Conservation (phyloP, 352 stramenopile species). For the Pythium phragmitis region DNA sequence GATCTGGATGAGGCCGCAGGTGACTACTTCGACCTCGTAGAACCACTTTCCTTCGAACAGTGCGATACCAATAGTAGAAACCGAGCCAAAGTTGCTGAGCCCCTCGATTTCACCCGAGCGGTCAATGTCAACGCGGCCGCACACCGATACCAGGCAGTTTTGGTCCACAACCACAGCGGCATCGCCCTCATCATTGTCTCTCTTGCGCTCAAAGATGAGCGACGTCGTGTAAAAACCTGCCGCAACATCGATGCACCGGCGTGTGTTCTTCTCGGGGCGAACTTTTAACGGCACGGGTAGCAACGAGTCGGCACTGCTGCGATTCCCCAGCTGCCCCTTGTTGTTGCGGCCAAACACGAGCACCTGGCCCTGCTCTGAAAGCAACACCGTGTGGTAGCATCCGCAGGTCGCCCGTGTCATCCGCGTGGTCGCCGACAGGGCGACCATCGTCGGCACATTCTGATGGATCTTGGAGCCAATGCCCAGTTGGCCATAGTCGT, state of each 20-base stretch:
- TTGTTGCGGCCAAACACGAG: constrained; percentile 89
- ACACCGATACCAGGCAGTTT: constrained; percentile 62
- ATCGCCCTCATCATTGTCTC: constrained; percentile 79
- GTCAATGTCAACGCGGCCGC: constrained; percentile 85
- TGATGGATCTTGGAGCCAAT: constrained; percentile 86
- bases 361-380: constrained; percentile 83
- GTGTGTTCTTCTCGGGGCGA: constrained; percentile 74
- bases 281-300: constrained; percentile 82
- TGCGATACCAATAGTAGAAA: constrained; percentile 72
- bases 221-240: constrained; percentile 88
- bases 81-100: constrained; percentile 87
- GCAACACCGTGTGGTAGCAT: constrained; percentile 84
- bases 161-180: constrained; percentile 50
- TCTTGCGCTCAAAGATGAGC: constrained; percentile 81
- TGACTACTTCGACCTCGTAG: constrained; percentile 92
- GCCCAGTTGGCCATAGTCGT: constrained; percentile 87
- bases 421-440: constrained; percentile 61
- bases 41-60: constrained; percentile 91
- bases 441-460: constrained; percentile 66
- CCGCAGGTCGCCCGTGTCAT: constrained; percentile 79
- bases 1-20: constrained; percentile 90
- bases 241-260: constrained; percentile 76
- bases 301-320: constrained; percentile 77
- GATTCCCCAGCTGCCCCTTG: constrained; percentile 86
- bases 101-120: constrained; percentile 84